Percentiles rank a stretch among this genome's conserved stretches.
Evolutionary conservation across 2,329 filamentous ascomycete species (phyloP).

Genomic region (Penicillium sp.): DNA sequence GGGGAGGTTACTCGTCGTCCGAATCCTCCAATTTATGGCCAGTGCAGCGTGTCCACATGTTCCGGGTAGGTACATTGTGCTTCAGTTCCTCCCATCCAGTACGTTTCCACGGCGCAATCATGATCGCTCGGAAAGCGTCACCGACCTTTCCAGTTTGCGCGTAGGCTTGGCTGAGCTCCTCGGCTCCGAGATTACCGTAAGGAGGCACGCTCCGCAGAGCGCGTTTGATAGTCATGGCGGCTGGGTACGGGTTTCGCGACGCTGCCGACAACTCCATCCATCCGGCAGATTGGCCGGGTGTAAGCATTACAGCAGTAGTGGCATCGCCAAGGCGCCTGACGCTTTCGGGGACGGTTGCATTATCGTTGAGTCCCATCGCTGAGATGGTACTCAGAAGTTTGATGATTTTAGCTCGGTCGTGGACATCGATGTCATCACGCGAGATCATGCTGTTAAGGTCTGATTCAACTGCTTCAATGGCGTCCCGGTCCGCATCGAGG

Average conservation of each 20-base stretch:
- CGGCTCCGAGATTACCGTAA: constrained; percentile 63
- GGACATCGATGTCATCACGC: constrained; percentile 59
- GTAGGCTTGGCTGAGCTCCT: constrained; percentile 70
- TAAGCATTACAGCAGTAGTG: constrained; percentile 74
- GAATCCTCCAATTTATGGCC: neutral
- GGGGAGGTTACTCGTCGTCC: neutral
- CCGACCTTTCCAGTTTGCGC: constrained; percentile 67
- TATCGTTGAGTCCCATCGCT: constrained; percentile 50
- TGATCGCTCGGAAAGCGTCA: constrained; percentile 73
- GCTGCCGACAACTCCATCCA: constrained; percentile 73
- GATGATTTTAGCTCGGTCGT: constrained; percentile 68
- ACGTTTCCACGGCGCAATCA: constrained; percentile 76
- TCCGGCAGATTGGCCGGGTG: constrained; percentile 73
- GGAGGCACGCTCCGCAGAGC: constrained; percentile 73
- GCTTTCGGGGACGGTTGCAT: constrained; percentile 42
- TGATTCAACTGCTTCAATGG: constrained; percentile 73
- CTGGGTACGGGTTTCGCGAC: constrained; percentile 54
- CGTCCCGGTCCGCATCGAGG: constrained; percentile 74
- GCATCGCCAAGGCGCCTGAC: constrained; percentile 62
- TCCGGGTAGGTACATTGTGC: constrained; percentile 21
- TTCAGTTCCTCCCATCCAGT: constrained; percentile 60
- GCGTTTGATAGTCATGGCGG: constrained; percentile 79
- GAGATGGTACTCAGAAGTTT: constrained; percentile 75
- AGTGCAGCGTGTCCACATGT: neutral
- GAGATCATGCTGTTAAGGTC: constrained; percentile 73